A percentile compares a stretch with the other conserved stretches of the same genome.
These are phyloP conservation scores for Arctostaphylos glauca DNA, from an alignment of 148 eudicot species.

Conservation along the genomic window DNA sequence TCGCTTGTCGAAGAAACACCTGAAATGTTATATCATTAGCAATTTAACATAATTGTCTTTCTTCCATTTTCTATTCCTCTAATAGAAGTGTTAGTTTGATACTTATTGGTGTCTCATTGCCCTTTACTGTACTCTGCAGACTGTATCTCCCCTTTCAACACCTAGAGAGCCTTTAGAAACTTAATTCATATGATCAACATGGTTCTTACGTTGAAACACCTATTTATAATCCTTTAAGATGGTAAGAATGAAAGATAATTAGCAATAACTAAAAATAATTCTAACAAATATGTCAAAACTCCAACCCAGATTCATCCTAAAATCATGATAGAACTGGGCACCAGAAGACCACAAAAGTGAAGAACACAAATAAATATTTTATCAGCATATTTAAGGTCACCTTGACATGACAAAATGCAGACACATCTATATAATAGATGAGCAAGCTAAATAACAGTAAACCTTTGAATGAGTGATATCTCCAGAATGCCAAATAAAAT, in stretches of 20 bases:
- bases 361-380: background rate
- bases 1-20: background rate
- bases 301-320: background rate
- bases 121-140: background rate
- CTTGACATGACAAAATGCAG: background rate
- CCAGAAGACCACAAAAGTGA: background rate
- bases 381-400: background rate
- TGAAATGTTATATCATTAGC: background rate
- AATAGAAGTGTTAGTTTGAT: background rate
- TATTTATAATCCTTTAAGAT: background rate
- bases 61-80: background rate
- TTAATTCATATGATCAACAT: background rate
- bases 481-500: background rate
- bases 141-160: slow-evolving; percentile 1
- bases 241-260: background rate
- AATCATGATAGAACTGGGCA: background rate
- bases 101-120: background rate
- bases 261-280: background rate
- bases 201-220: background rate
- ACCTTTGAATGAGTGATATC: background rate
- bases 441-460: background rate
- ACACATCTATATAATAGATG: background rate
- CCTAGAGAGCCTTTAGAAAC: background rate
- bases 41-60: background rate
- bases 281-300: background rate